Percentiles rank a stretch among this genome's conserved stretches.
phyloP scores from a whole-genome alignment of 139 green algal genomes.

The Haematococcus lacustris region DNA sequence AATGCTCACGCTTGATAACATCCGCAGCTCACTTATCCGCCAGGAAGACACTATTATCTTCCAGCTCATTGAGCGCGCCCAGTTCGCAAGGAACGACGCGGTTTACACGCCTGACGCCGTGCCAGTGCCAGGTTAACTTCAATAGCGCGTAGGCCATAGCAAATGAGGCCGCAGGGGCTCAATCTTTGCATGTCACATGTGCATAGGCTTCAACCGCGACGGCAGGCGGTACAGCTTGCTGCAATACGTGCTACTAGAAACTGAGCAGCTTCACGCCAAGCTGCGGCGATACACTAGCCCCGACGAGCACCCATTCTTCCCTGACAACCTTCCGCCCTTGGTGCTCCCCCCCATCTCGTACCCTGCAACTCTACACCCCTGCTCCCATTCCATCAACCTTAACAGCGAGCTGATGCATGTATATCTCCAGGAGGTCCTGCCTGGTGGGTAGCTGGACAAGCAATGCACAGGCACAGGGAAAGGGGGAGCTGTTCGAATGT shows the following conservation, averaged over 20 bases:
- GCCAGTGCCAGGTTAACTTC: constrained; percentile 71
- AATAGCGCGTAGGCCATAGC: no score
- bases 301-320: constrained; percentile 93
- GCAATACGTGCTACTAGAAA: constrained; percentile 88
- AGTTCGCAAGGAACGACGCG: constrained; percentile 78
- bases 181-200: no score
- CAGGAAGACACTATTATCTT: constrained; percentile 99
- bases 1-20: background rate
- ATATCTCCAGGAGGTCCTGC: constrained; percentile 80
- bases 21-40: constrained; percentile 61
- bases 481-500: no score
- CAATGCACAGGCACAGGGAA: background rate
- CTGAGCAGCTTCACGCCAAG: constrained; percentile 83
- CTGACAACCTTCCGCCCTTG: constrained; percentile 7
- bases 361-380: constrained; percentile 58
- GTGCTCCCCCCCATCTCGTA: constrained; percentile 64
- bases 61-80: constrained; percentile 86
- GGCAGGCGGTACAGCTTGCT: constrained; percentile 73
- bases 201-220: constrained; percentile 33
- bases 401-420: constrained; percentile 78
- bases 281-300: constrained; percentile 89
- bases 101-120: constrained; percentile 74
- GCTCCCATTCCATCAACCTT: constrained; percentile 76
- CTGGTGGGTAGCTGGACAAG: constrained; percentile 32
- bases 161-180: no score